These are phyloP conservation scores for Monilinia laxa DNA, from an alignment of 2,329 filamentous ascomycete species.

Conservation along the genomic window DNA sequence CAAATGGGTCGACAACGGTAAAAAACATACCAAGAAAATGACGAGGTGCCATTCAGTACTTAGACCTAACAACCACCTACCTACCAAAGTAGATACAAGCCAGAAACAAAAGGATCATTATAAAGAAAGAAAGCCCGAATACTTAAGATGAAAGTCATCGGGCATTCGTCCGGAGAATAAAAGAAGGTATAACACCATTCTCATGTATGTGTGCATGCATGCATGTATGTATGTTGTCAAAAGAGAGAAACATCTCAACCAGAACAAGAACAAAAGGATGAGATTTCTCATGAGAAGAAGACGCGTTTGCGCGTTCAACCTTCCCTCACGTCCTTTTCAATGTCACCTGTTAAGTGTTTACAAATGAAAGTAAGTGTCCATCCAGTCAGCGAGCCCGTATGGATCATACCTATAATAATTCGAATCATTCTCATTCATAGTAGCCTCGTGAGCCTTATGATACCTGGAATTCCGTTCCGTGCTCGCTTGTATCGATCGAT, in stretches of 20 bases:
- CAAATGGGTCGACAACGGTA: background rate
- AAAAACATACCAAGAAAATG: constrained; percentile 3
- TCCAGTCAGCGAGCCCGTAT: too few species aligned
- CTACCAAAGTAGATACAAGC: background rate
- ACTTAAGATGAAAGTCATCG: background rate
- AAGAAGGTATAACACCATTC: background rate
- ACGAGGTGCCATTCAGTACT: background rate
- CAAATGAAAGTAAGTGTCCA: too few species aligned
- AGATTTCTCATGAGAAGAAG: background rate
- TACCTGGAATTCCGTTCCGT: too few species aligned
- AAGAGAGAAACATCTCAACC: background rate
- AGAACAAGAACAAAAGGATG: background rate
- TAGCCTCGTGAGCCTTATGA: too few species aligned
- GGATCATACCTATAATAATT: too few species aligned
- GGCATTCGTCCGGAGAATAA: background rate
- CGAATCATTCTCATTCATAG: too few species aligned
- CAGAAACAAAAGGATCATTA: background rate
- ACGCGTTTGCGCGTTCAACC: constrained; percentile 10
- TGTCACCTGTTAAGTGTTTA: too few species aligned
- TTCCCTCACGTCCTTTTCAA: too few species aligned
- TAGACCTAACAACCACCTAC: too few species aligned
- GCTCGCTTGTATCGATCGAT: too few species aligned
- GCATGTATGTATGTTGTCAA: background rate
- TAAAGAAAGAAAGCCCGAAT: background rate
- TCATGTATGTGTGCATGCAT: too few species aligned